Percentiles rank a stretch among this genome's conserved stretches.
Evolutionary conservation across 352 stramenopile genomes (phyloP).

Genomic region (Globisporangium rhizosaccharum): DNA sequence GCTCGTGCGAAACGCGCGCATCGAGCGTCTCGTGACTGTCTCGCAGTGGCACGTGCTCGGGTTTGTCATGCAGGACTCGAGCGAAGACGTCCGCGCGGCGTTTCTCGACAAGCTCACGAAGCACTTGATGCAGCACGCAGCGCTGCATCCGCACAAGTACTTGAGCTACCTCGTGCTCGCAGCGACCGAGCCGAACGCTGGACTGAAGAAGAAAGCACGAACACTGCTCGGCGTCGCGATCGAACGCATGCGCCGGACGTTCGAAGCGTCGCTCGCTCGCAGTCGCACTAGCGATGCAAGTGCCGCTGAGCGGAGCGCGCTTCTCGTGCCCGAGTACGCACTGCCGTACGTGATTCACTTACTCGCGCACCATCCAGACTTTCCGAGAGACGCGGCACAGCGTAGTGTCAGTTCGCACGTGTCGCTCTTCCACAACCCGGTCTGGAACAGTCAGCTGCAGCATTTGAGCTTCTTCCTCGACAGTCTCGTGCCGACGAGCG

Average conservation of each 20-base stretch:
- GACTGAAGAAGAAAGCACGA: slow-evolving; percentile 52
- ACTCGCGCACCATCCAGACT: slow-evolving; percentile 70
- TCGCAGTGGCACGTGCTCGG: slow-evolving; percentile 77
- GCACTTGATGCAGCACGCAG: slow-evolving; percentile 58
- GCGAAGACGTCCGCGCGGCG: slow-evolving; percentile 55
- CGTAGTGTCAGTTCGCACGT: slow-evolving; percentile 21
- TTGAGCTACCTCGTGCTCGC: slow-evolving; percentile 68
- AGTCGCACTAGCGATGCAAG: slow-evolving; percentile 2
- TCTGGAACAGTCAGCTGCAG: slow-evolving; percentile 49
- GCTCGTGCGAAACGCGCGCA: slow-evolving; percentile 41
- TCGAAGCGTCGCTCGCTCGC: slow-evolving; percentile 42
- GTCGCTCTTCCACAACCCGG: slow-evolving; percentile 25
- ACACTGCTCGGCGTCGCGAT: slow-evolving; percentile 48
- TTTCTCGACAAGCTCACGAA: slow-evolving; percentile 77
- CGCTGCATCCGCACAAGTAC: slow-evolving; percentile 75
- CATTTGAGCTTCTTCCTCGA: slow-evolving; percentile 75
- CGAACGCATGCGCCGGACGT: slow-evolving; percentile 72
- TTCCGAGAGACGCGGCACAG: slow-evolving; percentile 35
- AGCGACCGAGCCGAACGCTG: slow-evolving; percentile 39
- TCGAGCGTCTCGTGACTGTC: slow-evolving; percentile 47
- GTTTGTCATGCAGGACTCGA: slow-evolving; percentile 69
- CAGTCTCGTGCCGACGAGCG: slow-evolving; percentile 48
- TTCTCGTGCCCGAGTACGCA: slow-evolving; percentile 82
- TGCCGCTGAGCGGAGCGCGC: slow-evolving; percentile 17
- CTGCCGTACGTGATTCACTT: slow-evolving; percentile 82